A percentile compares a stretch with the other conserved stretches of the same genome.
Conservation (phyloP, 768 basidiomycete genomes). For the Cyclocybe aegerita region DNA sequence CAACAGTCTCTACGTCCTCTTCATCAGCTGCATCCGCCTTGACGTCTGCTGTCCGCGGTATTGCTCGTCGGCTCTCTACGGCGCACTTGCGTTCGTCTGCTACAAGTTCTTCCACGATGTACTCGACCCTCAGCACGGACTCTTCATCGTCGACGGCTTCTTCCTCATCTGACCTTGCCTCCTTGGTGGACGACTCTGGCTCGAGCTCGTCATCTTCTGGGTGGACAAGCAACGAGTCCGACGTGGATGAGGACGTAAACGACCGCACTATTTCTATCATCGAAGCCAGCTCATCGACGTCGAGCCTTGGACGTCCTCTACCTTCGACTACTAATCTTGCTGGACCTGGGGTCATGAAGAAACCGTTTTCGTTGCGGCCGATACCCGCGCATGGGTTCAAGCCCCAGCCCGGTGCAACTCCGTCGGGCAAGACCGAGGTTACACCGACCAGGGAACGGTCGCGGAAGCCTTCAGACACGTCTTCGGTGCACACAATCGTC, state of each 20-base stretch:
- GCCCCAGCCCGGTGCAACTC: conserved; percentile 8
- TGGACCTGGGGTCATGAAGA: conserved; percentile 32
- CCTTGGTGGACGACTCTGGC: conserved; percentile 61
- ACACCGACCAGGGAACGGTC: conserved; percentile 17
- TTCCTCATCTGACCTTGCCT: conserved; percentile 54
- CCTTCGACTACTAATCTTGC: conserved; percentile 21
- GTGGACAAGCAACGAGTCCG: conserved; percentile 52
- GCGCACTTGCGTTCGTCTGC: conserved; percentile 35
- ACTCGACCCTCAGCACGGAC: conserved; percentile 41
- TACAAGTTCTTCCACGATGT: conserved; percentile 34
- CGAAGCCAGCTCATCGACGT: conserved; percentile 22
- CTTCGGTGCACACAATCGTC: conserved; percentile 48
- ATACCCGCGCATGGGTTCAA: conserved; percentile 34
- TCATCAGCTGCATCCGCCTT: conserved; percentile 22
- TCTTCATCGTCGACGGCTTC: conserved; percentile 26
- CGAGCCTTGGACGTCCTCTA: conserved; percentile 22
- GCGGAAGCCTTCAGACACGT: conserved; percentile 51
- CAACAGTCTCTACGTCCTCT: conserved; percentile 2
- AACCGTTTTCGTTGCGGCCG: conserved; percentile 46
- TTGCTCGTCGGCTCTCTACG: conserved; percentile 57
- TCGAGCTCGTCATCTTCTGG: conserved; percentile 60
- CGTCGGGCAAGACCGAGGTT: conserved; percentile 14
- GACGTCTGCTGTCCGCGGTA: conserved; percentile 55
- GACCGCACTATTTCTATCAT: conserved; percentile 34
- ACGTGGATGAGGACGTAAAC: conserved; percentile 42